Evolutionary conservation across 177 flowering plant genomes (phyloP).

Genomic region (Vitis hybrid): DNA sequence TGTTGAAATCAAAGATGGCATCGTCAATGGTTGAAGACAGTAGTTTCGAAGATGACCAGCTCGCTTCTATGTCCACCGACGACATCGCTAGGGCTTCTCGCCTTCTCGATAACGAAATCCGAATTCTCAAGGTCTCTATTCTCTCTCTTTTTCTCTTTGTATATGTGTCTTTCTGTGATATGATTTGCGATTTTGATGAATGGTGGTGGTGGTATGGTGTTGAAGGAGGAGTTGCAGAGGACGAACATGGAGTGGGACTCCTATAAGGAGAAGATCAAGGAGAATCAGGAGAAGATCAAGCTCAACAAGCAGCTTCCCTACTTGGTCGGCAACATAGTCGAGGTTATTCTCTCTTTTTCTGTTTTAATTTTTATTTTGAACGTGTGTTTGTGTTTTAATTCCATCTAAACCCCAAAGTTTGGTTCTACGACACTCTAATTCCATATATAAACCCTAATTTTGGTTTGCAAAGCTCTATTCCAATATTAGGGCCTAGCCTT

Average conservation of each 20-base stretch:
- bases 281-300: slow-evolving; percentile 96
- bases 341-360: slow-evolving; percentile 42
- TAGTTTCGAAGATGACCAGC: slow-evolving; percentile 75
- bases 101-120: slow-evolving; percentile 85
- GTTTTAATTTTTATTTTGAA: background rate
- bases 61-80: slow-evolving; percentile 67
- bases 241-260: slow-evolving; percentile 77
- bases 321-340: slow-evolving; percentile 93
- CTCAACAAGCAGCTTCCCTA: slow-evolving; percentile 96
- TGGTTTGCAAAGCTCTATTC: too few relatives aligned
- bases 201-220: background rate
- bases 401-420: background rate
- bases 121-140: slow-evolving; percentile 59
- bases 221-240: slow-evolving; percentile 86
- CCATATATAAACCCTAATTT: too few relatives aligned
- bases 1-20: slow-evolving; percentile 38
- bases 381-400: background rate
- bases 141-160: background rate
- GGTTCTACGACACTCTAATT: too few relatives aligned
- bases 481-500: too few relatives aligned
- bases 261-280: slow-evolving; percentile 80
- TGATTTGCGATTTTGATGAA: background rate
- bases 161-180: background rate
- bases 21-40: slow-evolving; percentile 70
- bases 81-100: slow-evolving; percentile 79